phyloP scores from a whole-genome alignment of 2,329 filamentous ascomycete genomes.

The Aspergillus sp. region DNA sequence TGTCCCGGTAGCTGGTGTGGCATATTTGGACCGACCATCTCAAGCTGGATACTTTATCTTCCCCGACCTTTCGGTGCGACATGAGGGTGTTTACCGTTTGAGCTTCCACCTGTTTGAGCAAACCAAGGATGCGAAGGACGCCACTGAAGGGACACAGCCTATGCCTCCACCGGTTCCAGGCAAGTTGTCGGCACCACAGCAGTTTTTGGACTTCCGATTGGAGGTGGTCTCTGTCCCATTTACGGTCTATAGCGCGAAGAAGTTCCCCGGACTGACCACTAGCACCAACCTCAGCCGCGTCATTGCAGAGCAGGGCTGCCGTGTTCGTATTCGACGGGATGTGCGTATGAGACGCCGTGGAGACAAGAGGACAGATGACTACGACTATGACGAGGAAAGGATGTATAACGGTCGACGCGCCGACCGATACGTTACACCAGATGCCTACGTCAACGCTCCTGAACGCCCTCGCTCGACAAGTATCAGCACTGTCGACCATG shows the following conservation, averaged over 20 bases:
- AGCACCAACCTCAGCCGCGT: constrained; percentile 86
- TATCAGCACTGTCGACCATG: constrained; percentile 55
- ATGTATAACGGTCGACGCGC: constrained; percentile 43
- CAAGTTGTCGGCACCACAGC: constrained; percentile 47
- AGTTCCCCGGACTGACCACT: constrained; percentile 90
- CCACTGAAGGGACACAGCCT: constrained; percentile 56
- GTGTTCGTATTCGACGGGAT: constrained; percentile 91
- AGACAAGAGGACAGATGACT: constrained; percentile 65
- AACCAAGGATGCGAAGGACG: constrained; percentile 79
- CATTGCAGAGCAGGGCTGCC: constrained; percentile 94
- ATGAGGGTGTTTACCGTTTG: constrained; percentile 90
- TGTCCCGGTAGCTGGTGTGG: constrained; percentile 92
- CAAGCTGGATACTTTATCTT: constrained; percentile 93
- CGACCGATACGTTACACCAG: constrained; percentile 53
- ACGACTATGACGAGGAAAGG: constrained; percentile 63
- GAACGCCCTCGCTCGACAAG: constrained; percentile 62
- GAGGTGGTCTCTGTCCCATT: constrained; percentile 88
- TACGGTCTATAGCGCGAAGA: constrained; percentile 93
- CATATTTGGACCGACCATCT: constrained; percentile 83
- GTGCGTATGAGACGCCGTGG: constrained; percentile 87
- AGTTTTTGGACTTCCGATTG: constrained; percentile 77
- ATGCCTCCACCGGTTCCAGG: constrained; percentile 37
- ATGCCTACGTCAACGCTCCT: constrained; percentile 47
- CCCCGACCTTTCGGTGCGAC: constrained; percentile 90
- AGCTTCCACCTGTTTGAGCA: constrained; percentile 94